Conservation (phyloP, 164 flowering plant species). For the Umbilicus rupestris region DNA sequence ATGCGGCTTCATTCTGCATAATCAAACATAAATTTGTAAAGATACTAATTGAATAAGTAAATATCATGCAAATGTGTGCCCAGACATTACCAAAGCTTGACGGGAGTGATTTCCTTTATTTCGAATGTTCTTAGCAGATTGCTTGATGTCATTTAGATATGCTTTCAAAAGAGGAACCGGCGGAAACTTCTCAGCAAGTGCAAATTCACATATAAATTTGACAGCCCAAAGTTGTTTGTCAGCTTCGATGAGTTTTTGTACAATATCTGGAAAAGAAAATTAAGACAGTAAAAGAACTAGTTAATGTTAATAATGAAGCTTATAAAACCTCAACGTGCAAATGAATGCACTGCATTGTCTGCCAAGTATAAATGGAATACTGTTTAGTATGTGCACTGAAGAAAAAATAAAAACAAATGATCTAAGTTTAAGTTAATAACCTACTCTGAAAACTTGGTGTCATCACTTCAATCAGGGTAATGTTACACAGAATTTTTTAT, state of each 20-base stretch:
- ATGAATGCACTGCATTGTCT: not conserved
- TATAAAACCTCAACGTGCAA: not conserved
- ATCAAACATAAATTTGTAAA: conserved; percentile 3
- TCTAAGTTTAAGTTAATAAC: no score
- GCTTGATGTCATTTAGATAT: conserved; percentile 33
- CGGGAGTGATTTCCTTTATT: conserved; percentile 30
- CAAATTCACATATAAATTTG: conserved; percentile 45
- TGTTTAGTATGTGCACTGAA: no score
- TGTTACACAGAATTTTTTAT: no score
- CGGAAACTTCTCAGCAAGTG: conserved; percentile 49
- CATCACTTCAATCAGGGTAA: no score
- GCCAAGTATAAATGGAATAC: not conserved
- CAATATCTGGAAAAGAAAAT: conserved; percentile 34
- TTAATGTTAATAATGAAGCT: not conserved
- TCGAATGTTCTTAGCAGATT: conserved; percentile 24
- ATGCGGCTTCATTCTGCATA: conserved; percentile 48
- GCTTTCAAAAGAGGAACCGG: conserved; percentile 49
- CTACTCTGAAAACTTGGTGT: no score
- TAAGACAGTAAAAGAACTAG: not conserved
- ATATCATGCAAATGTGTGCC: not conserved
- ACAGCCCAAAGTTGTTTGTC: conserved; percentile 51
- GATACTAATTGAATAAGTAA: not conserved
- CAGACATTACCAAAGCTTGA: conserved; percentile 30
- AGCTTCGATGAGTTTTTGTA: conserved; percentile 35
- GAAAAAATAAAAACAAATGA: no score